These are phyloP conservation scores for Entophlyctis luteolus DNA, from an alignment of 192 early-diverging fungal genomes.

Conservation along the genomic window DNA sequence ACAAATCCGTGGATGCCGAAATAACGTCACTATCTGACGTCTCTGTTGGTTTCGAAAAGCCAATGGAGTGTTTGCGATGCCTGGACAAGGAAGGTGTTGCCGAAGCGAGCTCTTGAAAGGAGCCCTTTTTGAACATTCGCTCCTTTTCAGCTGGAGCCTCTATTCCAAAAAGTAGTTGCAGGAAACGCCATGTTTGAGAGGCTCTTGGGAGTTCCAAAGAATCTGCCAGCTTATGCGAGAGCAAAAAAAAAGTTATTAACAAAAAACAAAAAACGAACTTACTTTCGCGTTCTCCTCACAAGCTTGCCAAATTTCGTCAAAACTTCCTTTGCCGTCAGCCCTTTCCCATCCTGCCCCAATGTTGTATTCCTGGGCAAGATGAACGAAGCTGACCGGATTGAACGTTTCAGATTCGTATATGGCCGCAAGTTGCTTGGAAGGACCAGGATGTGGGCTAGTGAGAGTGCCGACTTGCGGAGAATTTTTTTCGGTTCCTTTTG, in stretches of 20 bases:
- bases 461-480: neutral
- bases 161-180: slow-evolving; percentile 59
- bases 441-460: slow-evolving; percentile 22
- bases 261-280: slow-evolving; percentile 2
- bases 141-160: slow-evolving; percentile 2
- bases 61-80: too few species aligned
- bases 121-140: slow-evolving; percentile 32
- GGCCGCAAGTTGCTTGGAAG: slow-evolving; percentile 37
- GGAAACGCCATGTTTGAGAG: slow-evolving; percentile 73
- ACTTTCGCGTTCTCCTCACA: neutral
- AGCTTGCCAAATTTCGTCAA: neutral
- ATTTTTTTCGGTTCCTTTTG: too few species aligned
- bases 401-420: slow-evolving; percentile 52
- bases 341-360: too few species aligned
- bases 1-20: too few species aligned
- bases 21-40: too few species aligned
- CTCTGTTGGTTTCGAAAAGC: too few species aligned
- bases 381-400: slow-evolving; percentile 62
- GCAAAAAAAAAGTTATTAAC: too few species aligned
- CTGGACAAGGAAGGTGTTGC: too few species aligned
- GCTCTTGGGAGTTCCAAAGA: slow-evolving; percentile 56
- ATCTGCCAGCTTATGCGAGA: slow-evolving; percentile 48
- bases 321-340: neutral
- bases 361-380: slow-evolving; percentile 65
- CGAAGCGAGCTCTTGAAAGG: too few species aligned